Base-by-base conservation (phyloP, 805 yeast species). In the Kuraishia piskuri region DNA sequence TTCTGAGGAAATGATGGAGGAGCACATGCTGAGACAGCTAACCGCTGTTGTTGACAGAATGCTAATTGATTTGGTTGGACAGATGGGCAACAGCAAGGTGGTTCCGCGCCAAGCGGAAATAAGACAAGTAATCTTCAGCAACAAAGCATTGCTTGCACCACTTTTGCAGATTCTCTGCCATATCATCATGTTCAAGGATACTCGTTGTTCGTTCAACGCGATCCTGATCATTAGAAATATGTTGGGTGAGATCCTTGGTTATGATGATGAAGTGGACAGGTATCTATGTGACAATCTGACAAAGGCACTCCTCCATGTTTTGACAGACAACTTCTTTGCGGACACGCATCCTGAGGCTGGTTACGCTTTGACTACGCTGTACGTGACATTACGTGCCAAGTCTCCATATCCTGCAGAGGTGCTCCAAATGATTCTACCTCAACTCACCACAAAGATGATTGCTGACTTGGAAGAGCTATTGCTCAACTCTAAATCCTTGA, bases 1-100 rank as follows among this genome's bases (percentile, higher is more conserved):
- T 22, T 85, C 94, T n/a, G 97, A 91, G 59, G 99, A 94, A 64
- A 94, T 94, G 95, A 86, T 94, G 88, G 97, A 92, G 60, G 99
- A 94, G 65, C 96, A 92, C 67, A 78, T 92, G 74, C 72, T 92
- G 55, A 76, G 99, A 59, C 98, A 94, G 66, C 77, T 94, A 45
- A 91, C 98, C 0, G 96, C 96, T 1, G 91, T 95, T 2, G 89
- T 89, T 10, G 96, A 86, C 52, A 75, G 97, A 55, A 76, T 91
- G 63, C 69, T 94, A 57, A 88, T 91, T 68, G 98, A 92, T 64
- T 74, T 90, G 50, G 87, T 88, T 31, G 95, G 96, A 1, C 97
- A 91, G 66, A 77, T 80, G 52, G 79, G 88, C 40, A 63, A 68
- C 37, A 56, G 61, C 3, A 59, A 68, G 19, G 65, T 81, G 50